phyloP scores from a whole-genome alignment of 768 basidiomycete species.

The Cytidiella melzeri region DNA sequence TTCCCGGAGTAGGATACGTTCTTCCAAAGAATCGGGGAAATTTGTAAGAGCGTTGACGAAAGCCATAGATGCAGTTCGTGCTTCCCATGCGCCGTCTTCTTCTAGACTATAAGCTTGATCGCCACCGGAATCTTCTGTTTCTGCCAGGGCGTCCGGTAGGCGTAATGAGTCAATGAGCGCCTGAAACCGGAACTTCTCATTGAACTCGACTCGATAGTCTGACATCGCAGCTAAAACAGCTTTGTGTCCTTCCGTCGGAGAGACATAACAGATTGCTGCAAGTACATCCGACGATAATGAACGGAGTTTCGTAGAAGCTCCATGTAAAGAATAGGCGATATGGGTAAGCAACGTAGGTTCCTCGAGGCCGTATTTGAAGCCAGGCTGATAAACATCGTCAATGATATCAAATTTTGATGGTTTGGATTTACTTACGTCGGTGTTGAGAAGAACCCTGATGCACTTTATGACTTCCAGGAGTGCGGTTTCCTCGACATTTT shows the following conservation, averaged over 20 bases:
- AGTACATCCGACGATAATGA: conserved; percentile 70
- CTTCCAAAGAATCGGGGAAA: conserved; percentile 71
- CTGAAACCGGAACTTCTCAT: conserved; percentile 78
- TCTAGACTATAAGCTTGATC: conserved; percentile 36
- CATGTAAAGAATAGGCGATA: conserved; percentile 65
- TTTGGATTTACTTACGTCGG: conserved; percentile 51
- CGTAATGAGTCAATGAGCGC: conserved; percentile 60
- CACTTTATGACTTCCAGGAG: conserved; percentile 75
- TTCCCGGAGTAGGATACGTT: conserved; percentile 71
- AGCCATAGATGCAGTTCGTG: conserved; percentile 66
- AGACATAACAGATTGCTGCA: conserved; percentile 77
- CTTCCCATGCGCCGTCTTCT: conserved; percentile 77
- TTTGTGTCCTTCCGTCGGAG: conserved; percentile 62
- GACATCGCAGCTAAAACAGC: conserved; percentile 73
- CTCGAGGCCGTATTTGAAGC: conserved; percentile 61
- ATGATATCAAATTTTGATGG: neutral
- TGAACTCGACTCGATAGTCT: conserved; percentile 66
- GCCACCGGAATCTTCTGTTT: conserved; percentile 28
- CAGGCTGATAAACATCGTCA: conserved; percentile 40
- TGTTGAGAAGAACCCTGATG: conserved; percentile 78
- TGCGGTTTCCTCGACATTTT: conserved; percentile 61
- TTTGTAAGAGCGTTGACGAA: conserved; percentile 77
- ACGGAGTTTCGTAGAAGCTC: conserved; percentile 61
- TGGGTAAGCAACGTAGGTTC: conserved; percentile 64
- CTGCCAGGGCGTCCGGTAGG: conserved; percentile 38